phyloP scores from a whole-genome alignment of 176 grass and related monocot species.

The Calamus simplicifolius region DNA sequence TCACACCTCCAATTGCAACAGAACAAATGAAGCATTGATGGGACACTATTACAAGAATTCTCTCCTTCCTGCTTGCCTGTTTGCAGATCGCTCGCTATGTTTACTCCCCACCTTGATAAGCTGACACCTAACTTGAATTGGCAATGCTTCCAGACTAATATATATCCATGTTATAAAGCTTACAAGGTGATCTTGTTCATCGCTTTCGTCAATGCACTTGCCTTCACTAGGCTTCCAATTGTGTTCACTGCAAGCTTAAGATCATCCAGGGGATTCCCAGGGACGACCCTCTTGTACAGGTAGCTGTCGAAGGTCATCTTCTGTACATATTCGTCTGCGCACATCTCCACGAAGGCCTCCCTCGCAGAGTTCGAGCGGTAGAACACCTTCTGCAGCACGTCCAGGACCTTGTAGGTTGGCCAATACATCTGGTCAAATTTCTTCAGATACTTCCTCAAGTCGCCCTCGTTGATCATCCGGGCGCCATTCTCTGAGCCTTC shows the following conservation, averaged over 20 bases:
- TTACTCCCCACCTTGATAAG: too few relatives aligned
- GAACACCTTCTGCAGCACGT: constrained; percentile 99
- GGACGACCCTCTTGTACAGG: constrained; percentile 93
- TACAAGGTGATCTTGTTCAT: constrained; percentile 92
- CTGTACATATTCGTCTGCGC: constrained; percentile 94
- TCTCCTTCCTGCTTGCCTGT: too few relatives aligned
- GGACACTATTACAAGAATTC: too few relatives aligned
- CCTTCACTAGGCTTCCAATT: constrained; percentile 88
- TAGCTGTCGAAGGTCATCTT: constrained; percentile 99
- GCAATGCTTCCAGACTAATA: too few relatives aligned
- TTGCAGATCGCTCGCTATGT: too few relatives aligned
- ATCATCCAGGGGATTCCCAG: constrained; percentile 91
- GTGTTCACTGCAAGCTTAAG: constrained; percentile 94
- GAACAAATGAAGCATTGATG: too few relatives aligned
- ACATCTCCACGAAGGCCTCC: constrained; percentile 99
- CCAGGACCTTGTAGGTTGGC: constrained; percentile 98
- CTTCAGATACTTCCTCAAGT: constrained; percentile 87
- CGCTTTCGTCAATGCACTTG: constrained; percentile 69
- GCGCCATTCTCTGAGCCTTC: constrained; percentile 70
- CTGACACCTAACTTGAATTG: too few relatives aligned
- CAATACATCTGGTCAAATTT: constrained; percentile 92
- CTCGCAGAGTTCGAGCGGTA: constrained; percentile 85
- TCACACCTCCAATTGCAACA: too few relatives aligned
- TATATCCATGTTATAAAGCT: background rate
- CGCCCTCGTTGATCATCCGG: constrained; percentile 79